Percentiles rank a stretch among this genome's conserved stretches.
phyloP scores from a whole-genome alignment of 495 filamentous ascomycete genomes.

The Aspergillus biplanus region DNA sequence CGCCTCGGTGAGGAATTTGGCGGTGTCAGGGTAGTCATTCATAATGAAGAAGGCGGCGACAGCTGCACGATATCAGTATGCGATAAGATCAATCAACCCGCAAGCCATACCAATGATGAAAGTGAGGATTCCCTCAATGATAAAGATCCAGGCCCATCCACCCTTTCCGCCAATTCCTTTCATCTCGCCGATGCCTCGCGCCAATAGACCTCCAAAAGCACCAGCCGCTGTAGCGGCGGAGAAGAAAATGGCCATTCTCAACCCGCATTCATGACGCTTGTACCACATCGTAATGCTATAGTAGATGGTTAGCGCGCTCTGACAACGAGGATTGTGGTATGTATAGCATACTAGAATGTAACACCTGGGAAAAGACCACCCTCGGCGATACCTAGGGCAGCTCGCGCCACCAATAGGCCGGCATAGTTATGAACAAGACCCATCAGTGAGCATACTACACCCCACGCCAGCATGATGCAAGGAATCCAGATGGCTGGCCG shows the following conservation, averaged over 20 bases:
- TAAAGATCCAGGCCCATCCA: constrained; percentile 22
- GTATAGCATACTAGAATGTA: constrained; percentile 18
- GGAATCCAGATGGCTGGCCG: constrained; percentile 22
- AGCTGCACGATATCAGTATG: constrained; percentile 3
- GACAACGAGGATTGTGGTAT: neutral
- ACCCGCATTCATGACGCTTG: constrained; percentile 19
- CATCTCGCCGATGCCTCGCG: constrained; percentile 20
- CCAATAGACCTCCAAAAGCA: constrained; percentile 20
- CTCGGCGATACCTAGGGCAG: constrained; percentile 17
- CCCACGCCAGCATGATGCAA: constrained; percentile 22
- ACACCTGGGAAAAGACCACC: constrained; percentile 21
- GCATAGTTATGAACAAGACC: constrained; percentile 17
- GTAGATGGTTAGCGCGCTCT: neutral
- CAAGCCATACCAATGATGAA: constrained; percentile 13
- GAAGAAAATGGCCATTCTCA: constrained; percentile 25
- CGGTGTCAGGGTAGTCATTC: constrained; percentile 23
- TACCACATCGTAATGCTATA: constrained; percentile 24
- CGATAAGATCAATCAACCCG: neutral
- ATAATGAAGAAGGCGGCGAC: constrained; percentile 19
- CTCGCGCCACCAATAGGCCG: constrained; percentile 11
- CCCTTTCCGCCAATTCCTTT: constrained; percentile 10
- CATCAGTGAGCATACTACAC: constrained; percentile 15
- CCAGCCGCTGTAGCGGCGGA: constrained; percentile 20
- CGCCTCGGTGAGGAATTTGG: constrained; percentile 17
- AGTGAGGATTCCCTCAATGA: constrained; percentile 21